Evolutionary conservation across 2,329 filamentous ascomycete species (phyloP), one percentile per base, ranked within the genome.

Genomic region (Akanthomyces muscarius): DNA sequence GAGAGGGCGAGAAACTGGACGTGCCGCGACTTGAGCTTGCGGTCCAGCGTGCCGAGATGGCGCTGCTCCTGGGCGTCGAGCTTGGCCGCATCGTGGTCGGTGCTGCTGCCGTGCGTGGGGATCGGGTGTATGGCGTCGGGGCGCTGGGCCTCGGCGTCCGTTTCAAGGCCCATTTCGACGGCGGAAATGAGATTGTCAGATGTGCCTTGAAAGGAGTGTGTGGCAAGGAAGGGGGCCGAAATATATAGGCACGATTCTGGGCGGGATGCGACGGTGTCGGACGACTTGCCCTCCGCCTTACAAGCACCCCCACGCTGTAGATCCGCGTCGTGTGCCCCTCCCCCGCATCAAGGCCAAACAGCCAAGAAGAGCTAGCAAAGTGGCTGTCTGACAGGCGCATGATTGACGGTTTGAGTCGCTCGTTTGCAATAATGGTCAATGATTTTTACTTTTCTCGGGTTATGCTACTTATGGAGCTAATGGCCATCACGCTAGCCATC

Each of bases 1-100:
- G 75, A 76, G 1, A 79, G 70, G 1, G 77, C 77, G 55, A 79
- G 73, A 64, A 79, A 78, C 52, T 78, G 76, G 0, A 78, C 72
- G 64, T 78, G 76, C 5, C 76, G 72, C 11, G 77, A 75, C 62
- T 78, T 78, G 65, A 78, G 73, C 54, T 66, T 70, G 5, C 75
- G 72, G 1, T 77, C 71, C 14, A 77, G 73, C 1, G 71, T 75
- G 33, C 75, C 75, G 21, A 75, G 61, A 47, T 76, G 67, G 28
- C 69, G 71, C 18, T 57, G 66, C 42, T 73, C 73, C 16, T 71
- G 67, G 23, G 57, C 47, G 53, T 25, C 33, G 5, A 57, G 14
- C 54, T 66, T 68, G 30, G 60, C 55, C 14, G 25, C 47, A 11
- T 45, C 47, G 48, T 21, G 41, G 25, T 18, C 52, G 33, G n/a